A percentile compares a stretch with the other conserved stretches of the same genome.
phyloP scores from a whole-genome alignment of 345 rosid species.

The Salix exigua region DNA sequence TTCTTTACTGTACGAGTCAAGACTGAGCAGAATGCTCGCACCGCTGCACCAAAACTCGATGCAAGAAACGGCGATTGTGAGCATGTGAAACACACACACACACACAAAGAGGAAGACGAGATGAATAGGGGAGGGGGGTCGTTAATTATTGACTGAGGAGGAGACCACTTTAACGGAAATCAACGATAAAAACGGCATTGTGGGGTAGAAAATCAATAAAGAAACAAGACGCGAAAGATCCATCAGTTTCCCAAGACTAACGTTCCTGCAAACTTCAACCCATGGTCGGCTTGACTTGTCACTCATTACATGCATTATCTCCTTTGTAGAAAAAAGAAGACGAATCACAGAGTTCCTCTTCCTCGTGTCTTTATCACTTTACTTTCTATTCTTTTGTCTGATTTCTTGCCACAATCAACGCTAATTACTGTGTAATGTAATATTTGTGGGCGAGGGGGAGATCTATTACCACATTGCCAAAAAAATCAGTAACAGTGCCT shows the following conservation, averaged over 20 bases:
- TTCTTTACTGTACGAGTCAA: no score
- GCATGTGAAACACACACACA: no score
- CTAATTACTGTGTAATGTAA: not conserved
- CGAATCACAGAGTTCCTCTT: not conserved
- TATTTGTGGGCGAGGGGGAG: not conserved
- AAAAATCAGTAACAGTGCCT: not conserved
- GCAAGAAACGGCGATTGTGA: no score
- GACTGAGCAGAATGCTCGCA: no score
- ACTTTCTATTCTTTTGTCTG: not conserved
- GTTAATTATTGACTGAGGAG: not conserved
- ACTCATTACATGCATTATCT: not conserved
- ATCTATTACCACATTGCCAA: not conserved
- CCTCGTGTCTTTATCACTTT: not conserved
- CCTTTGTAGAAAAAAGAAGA: not conserved
- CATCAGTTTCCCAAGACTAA: not conserved
- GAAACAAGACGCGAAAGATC: not conserved
- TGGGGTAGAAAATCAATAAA: not conserved
- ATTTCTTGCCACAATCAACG: slow-evolving; percentile 12
- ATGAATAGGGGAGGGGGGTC: not conserved
- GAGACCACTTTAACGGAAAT: not conserved
- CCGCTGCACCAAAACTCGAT: no score
- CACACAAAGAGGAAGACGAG: not conserved
- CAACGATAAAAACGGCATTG: slow-evolving; percentile 15
- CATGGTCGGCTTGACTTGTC: not conserved
- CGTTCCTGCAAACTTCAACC: not conserved